Conservation (phyloP, 345 rosid species). For the Eucalyptus curtisii region DNA sequence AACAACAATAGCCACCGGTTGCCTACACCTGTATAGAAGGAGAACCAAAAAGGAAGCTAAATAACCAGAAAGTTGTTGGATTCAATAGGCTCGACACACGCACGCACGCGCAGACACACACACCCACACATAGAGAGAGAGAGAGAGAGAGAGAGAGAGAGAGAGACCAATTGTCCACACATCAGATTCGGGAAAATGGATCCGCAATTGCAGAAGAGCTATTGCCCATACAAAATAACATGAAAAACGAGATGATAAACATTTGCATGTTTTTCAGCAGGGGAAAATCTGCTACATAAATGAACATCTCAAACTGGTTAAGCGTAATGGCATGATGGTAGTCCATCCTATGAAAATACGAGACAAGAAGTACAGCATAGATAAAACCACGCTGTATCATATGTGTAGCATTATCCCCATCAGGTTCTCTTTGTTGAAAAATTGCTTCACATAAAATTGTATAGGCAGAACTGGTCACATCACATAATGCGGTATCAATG, state of each 20-base stretch:
- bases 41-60: neutral
- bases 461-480: neutral
- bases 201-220: neutral
- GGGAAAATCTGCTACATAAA: neutral
- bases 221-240: neutral
- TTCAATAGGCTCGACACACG: neutral
- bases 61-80: neutral
- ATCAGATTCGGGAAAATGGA: neutral
- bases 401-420: neutral
- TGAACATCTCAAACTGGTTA: neutral
- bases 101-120: no score
- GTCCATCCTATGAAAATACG: neutral
- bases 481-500: neutral
- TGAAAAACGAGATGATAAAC: neutral
- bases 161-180: neutral
- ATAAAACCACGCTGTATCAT: neutral
- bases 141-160: neutral
- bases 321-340: neutral
- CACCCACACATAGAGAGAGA: fast-evolving
- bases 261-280: neutral
- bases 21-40: slow-evolving; percentile 49
- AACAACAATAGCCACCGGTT: slow-evolving; percentile 66
- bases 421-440: neutral
- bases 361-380: neutral
- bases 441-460: neutral